Evolutionary conservation across 495 filamentous ascomycete genomes (phyloP), one percentile per base, ranked within the genome.

Genomic region (Aspergillus affinis): DNA sequence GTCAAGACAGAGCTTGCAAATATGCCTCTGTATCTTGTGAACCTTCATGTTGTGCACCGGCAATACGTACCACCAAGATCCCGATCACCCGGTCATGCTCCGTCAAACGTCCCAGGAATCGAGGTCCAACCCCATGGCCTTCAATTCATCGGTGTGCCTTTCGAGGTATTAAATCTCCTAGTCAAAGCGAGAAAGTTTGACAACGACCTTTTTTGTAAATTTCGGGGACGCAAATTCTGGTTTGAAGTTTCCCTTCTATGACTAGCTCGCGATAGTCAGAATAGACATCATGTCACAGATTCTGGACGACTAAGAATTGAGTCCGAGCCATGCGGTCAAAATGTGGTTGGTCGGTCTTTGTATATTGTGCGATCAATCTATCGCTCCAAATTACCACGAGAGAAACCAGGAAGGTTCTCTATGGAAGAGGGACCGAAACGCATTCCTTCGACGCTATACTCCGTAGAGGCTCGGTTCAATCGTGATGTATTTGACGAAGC

Each of bases 11-110:
- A 6, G 51, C 58, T 29, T 59, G 27, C 51, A 61, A 50, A 50
- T 78, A 81, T 6, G 49, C 20, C 6, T 53, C 59, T 2, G 79
- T 9, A 58, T 81, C 79, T 21, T 64, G 47, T 8, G 63, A 49
- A 8, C 58, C 63, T 6, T 77, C 75, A 20, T 71, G 57, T 45
- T 72, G 61, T 4, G 64, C 63, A 54, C 65, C 58, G 10, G 57
- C 29, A 0, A 82, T 68, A 15, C 64, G 58, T 58, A 78, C 72
- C 58, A 81, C 52, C 17, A 81, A 45, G 55, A 83, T 80, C 5
- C 78, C 77, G 60, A 82, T 76, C 12, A 79, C 75, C 3, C 80
- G 63, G 4, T 66, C 75, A 9, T 67, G 58, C 62, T 84, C 78
- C 8, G 62, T 75, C 15, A 82, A 41, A 61, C 82, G 76, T 44